Base-by-base conservation (phyloP, 176 grass and related monocot genomes). In the Phoenix roebelenii region DNA sequence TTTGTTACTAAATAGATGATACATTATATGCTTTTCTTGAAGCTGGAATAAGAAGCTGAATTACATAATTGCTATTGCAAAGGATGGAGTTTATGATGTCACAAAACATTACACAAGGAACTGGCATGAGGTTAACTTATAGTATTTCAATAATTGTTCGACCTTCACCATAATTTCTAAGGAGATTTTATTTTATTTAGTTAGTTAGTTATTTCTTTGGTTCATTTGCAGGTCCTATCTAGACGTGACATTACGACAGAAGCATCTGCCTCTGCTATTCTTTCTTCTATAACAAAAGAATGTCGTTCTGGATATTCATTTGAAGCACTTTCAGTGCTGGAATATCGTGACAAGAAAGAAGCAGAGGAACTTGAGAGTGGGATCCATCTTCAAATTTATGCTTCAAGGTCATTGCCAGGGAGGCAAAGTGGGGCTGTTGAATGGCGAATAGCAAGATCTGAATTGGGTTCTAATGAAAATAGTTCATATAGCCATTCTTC, bases 11-110 rank as follows among this genome's bases (percentile, higher is more conserved):
- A 44, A 44, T 44, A 44, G 10, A 44, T 44, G 35, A 44, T 44
- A 7, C 10, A 14, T 44, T 79, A 63, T 53, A 60, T 80, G 16
- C 24, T 65, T 74, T 72, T 76, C 73, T 10, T 66, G 58, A 67
- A 98, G 93, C 69, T 98, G 93, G 93, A 77, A 82, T 70, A 98
- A 98, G 79, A 92, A 98, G 57, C 67, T 98, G 39, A 66, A 85
- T 80, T 98, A 98, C 77, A 63, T 64, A 25, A 98, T 98, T 81
- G 93, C 84, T 54, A 62, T 98, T 73, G 77, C 81, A 51, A 98
- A 89, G 70, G 73, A 85, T 74, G 87, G 93, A 65, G 79, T 80
- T 68, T 32, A 65, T 23, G 93, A 92, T 81, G 84, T 98, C 66
- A 92, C 93, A 55, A 98, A 77, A 76, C 84, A 84, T 30, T 98